A percentile compares a stretch with the other conserved stretches of the same genome.
phyloP scores from a whole-genome alignment of 345 rosid species.

The Clarkia xantiana region DNA sequence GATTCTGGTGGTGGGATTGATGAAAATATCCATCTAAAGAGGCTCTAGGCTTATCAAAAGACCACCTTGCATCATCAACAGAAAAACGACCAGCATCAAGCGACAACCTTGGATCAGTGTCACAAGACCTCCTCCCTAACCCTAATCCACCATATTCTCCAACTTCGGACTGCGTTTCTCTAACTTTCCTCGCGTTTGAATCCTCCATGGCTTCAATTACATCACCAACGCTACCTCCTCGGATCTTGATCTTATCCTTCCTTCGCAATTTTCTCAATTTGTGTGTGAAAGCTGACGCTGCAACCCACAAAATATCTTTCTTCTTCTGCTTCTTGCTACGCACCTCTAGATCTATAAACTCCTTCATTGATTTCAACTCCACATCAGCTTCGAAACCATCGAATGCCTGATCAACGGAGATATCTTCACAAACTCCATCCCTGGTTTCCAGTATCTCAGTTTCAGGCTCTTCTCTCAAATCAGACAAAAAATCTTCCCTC shows the following conservation, averaged over 20 bases:
- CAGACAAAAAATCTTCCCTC: conserved; percentile 5
- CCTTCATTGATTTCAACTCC: conserved; percentile 58
- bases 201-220: conserved; percentile 18
- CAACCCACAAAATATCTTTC: conserved; percentile 32
- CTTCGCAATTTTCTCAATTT: conserved; percentile 40
- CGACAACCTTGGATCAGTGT: conserved; percentile 52
- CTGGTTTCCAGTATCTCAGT: conserved; percentile 10
- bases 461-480: conserved; percentile 8
- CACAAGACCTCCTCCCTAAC: conserved; percentile 47
- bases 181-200: neutral
- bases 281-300: conserved; percentile 48
- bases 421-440: conserved; percentile 1
- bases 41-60: conserved; percentile 35
- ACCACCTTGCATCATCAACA: conserved; percentile 33
- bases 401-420: conserved; percentile 6
- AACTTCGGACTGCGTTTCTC: conserved; percentile 33
- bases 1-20: conserved; percentile 17
- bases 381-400: conserved; percentile 21
- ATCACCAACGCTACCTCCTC: conserved; percentile 11
- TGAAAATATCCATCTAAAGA: conserved; percentile 34
- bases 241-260: conserved; percentile 31
- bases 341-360: conserved; percentile 59
- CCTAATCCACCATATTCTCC: conserved; percentile 32
- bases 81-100: conserved; percentile 25
- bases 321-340: conserved; percentile 33